These are phyloP conservation scores for Suillus clintonianus DNA, from an alignment of 768 basidiomycete genomes.

Conservation along the genomic window DNA sequence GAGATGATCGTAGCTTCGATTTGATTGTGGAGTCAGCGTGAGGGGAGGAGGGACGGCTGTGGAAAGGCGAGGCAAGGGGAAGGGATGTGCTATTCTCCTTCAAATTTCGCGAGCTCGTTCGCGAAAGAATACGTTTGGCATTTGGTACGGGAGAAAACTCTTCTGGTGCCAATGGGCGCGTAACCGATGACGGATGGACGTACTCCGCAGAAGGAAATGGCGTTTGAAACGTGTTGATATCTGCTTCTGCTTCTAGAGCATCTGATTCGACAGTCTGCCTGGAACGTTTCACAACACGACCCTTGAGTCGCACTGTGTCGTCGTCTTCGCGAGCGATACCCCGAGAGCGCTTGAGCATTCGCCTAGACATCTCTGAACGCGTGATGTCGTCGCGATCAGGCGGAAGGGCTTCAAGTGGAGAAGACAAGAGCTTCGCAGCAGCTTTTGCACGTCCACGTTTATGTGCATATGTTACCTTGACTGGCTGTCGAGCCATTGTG, in stretches of 20 bases:
- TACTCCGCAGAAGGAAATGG: conserved; percentile 26
- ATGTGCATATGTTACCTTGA: conserved; percentile 34
- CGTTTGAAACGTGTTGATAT: conserved; percentile 26
- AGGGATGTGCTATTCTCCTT: conserved; percentile 39
- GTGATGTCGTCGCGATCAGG: conserved; percentile 34
- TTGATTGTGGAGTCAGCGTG: conserved; percentile 37
- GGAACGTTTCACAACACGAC: conserved; percentile 35
- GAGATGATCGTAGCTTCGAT: conserved; percentile 20
- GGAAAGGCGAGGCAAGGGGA: conserved; percentile 47
- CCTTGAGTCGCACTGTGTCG: conserved; percentile 15
- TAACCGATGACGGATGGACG: conserved; percentile 23
- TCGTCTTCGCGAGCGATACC: conserved; percentile 21
- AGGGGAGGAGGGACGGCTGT: conserved; percentile 45
- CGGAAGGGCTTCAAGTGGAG: conserved; percentile 30
- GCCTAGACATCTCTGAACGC: conserved; percentile 41
- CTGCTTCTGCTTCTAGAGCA: conserved; percentile 5
- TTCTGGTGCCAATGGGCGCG: conserved; percentile 28
- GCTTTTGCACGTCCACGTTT: conserved; percentile 25
- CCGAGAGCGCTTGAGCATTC: conserved; percentile 52
- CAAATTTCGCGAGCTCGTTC: conserved; percentile 41
- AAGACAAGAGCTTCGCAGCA: conserved; percentile 19
- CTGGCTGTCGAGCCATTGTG: conserved; percentile 8
- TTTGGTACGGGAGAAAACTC: conserved; percentile 46
- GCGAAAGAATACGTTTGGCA: conserved; percentile 34
- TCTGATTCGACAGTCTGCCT: conserved; percentile 22